Percentiles rank a stretch among this genome's conserved stretches.
Conservation (phyloP, 2,329 filamentous ascomycete genomes). For the Magnaporthiopsis rhizophila region DNA sequence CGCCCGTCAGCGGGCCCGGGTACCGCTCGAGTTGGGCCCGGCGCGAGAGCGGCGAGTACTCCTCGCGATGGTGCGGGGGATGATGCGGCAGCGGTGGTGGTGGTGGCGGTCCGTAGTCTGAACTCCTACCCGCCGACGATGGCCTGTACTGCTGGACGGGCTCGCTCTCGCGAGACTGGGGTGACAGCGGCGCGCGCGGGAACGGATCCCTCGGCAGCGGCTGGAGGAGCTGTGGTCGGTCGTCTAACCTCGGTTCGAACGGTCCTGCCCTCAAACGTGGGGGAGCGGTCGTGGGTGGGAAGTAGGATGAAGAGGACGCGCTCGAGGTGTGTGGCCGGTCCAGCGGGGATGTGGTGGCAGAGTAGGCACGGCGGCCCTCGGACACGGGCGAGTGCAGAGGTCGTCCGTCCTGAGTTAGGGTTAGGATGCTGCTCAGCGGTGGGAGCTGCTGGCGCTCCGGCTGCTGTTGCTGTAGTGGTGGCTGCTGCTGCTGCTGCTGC, state of each 20-base stretch:
- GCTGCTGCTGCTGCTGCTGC: conserved; percentile 14
- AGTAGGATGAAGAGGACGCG: conserved; percentile 36
- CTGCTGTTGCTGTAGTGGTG: conserved; percentile 12
- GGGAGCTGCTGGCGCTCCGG: conserved; percentile 41
- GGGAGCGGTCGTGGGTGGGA: conserved; percentile 28
- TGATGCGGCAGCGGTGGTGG: conserved; percentile 26
- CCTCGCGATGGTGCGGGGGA: conserved; percentile 22
- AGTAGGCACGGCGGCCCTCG: conserved; percentile 34
- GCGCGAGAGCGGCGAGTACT: conserved; percentile 35
- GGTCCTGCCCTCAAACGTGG: conserved; percentile 32
- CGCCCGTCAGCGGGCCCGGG: conserved; percentile 5
- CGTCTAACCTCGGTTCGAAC: conserved; percentile 37
- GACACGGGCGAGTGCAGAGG: conserved; percentile 37
- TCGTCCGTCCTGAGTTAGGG: conserved; percentile 35
- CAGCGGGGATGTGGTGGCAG: conserved; percentile 34
- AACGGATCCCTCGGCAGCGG: conserved; percentile 24
- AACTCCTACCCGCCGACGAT: background rate
- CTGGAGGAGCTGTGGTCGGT: conserved; percentile 28
- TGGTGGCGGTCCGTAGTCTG: conserved; percentile 31
- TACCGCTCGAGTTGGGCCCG: conserved; percentile 1
- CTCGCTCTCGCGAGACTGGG: conserved; percentile 33
- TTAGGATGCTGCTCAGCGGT: conserved; percentile 49
- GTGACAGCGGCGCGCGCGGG: conserved; percentile 34
- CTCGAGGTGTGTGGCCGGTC: conserved; percentile 31
- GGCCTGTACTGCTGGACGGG: conserved; percentile 18